Base-by-base conservation (phyloP, 192 early-diverging fungal species). In the Mortierella antarctica region DNA sequence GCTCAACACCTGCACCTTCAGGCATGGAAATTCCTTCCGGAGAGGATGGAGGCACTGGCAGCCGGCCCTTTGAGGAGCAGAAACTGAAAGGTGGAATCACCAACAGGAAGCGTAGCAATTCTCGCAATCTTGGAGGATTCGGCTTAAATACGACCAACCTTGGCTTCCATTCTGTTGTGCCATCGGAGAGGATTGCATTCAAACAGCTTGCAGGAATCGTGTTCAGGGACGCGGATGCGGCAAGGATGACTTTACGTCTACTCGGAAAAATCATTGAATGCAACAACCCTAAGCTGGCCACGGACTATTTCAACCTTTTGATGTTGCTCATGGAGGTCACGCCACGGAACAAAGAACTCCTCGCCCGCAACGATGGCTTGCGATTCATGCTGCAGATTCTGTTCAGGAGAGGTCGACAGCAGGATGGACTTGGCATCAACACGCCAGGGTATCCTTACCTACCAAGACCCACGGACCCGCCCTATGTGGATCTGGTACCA, bases 291-390 rank as follows among this genome's bases (percentile, higher is more conserved):
- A 83, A 73, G 50, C 60, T 83, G 31, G 75, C 75, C 7, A 78
- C 67, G 3, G 73, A 81, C 23, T 84, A 75, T 42, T 82, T 84
- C 60, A 82, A 81, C 46, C 49, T 84, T 15, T 44, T 84, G 7
- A 81, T 84, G 77, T n/a, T 82, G 60, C 62, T 83, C 10, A 83
- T 83, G 83, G 83, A 83, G 51, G 83, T 83, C 44, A 79, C 75
- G n/a, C 83, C 83, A 17, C 54, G 80, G 20, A 84, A 84, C 65
- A 84, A 84, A 65, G 79, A 84, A 52, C 67, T 84, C 5, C 54
- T 84, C 11, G 68, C 80, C 23, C 64, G 52, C 6, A 84, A 84
- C 46, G 12, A 72, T 31, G 83, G 81, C 12, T 31, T 84, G 48
- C 68, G 64, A 12, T 84, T 72, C 60, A 80, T 84, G 69, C 68